Evolutionary conservation across 2,329 filamentous ascomycete genomes (phyloP).

Genomic region (Penicillium expansum): DNA sequence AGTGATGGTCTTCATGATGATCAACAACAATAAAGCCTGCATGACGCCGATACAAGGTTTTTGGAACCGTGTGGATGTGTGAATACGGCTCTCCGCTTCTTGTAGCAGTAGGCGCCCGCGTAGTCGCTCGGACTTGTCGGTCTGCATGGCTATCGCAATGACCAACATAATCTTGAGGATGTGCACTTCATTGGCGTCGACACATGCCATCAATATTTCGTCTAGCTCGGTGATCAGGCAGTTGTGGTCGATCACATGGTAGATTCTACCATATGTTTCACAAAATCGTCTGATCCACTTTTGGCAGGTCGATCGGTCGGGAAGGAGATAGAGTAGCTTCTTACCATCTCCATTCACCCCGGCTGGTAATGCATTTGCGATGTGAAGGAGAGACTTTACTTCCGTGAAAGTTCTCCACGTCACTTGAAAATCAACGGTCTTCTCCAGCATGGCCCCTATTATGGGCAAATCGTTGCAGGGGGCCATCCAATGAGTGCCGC

Average conservation of each 20-base stretch:
- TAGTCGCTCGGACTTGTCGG: neutral
- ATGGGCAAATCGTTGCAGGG: neutral
- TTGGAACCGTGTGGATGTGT: neutral
- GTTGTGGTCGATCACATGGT: neutral
- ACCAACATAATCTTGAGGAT: neutral
- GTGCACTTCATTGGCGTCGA: neutral
- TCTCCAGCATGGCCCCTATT: neutral
- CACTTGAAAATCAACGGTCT: neutral
- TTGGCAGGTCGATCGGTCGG: neutral
- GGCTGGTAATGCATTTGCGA: neutral
- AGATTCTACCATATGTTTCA: neutral
- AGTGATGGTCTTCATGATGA: neutral
- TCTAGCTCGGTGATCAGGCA: neutral
- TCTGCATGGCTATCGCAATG: neutral
- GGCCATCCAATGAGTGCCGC: neutral
- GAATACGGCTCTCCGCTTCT: neutral
- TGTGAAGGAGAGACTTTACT: neutral
- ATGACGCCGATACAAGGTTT: neutral
- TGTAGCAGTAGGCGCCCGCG: neutral
- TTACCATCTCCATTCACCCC: neutral
- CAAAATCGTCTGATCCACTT: neutral
- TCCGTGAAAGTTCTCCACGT: neutral
- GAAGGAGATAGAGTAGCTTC: neutral
- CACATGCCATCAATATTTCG: too few relatives aligned
- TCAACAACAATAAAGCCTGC: neutral